These are phyloP conservation scores for Hypoxylon sp. DNA, from an alignment of 2,329 filamentous ascomycete genomes.

Conservation along the genomic window DNA sequence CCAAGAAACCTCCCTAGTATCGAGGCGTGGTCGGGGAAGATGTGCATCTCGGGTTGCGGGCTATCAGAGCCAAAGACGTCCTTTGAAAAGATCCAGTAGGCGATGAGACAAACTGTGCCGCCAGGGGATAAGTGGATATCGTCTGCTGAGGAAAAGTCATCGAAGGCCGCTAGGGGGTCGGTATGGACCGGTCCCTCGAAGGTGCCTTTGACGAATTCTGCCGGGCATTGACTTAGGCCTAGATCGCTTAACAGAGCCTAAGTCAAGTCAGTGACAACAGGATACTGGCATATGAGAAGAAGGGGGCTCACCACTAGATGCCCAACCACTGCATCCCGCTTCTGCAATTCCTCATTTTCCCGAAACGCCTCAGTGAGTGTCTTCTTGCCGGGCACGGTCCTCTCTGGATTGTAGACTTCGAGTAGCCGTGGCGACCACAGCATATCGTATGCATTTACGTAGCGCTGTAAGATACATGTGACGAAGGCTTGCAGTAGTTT, in stretches of 20 bases:
- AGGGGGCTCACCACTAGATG: slow-evolving; percentile 72
- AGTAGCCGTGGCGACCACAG: slow-evolving; percentile 74
- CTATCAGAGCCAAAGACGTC: slow-evolving; percentile 70
- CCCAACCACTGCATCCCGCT: slow-evolving; percentile 75
- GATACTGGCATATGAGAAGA: slow-evolving; percentile 11
- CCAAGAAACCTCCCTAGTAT: slow-evolving; percentile 67
- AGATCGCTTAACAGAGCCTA: slow-evolving; percentile 74
- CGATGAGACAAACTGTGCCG: slow-evolving; percentile 69
- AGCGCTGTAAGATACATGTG: slow-evolving; percentile 81
- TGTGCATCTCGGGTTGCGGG: slow-evolving; percentile 64
- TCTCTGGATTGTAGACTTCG: slow-evolving; percentile 75
- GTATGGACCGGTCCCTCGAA: slow-evolving; percentile 57
- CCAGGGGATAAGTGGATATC: slow-evolving; percentile 70
- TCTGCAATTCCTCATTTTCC: slow-evolving; percentile 70
- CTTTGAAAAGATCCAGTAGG: slow-evolving; percentile 73
- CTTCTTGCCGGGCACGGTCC: slow-evolving; percentile 69
- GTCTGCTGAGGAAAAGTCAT: slow-evolving; percentile 61
- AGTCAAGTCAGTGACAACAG: slow-evolving; percentile 28
- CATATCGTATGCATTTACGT: slow-evolving; percentile 71
- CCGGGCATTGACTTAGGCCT: slow-evolving; percentile 62
- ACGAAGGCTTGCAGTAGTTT: slow-evolving; percentile 80
- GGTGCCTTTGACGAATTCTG: slow-evolving; percentile 61
- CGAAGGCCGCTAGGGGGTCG: slow-evolving; percentile 63
- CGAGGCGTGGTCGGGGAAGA: slow-evolving; percentile 71
- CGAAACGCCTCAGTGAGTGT: slow-evolving; percentile 75